Evolutionary conservation across 768 basidiomycete species (phyloP).

Genomic region (Lyophyllum shimeji): DNA sequence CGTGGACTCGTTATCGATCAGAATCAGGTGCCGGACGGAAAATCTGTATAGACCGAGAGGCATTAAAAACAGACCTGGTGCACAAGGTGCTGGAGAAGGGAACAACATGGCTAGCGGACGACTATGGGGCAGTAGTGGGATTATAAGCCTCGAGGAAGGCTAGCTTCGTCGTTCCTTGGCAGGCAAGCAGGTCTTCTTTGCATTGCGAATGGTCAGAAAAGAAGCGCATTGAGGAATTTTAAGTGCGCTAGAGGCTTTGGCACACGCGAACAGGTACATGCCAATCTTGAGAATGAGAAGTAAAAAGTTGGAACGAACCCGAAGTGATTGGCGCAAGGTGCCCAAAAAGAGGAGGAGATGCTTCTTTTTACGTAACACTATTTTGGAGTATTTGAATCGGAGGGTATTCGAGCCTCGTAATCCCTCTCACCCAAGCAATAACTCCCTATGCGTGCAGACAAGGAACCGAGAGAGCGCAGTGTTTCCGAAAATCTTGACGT

Average conservation of each 20-base stretch:
- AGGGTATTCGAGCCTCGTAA: slow-evolving; percentile 33
- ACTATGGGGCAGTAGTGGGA: no score
- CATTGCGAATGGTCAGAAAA: background rate
- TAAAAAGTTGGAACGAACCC: background rate
- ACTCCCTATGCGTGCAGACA: slow-evolving; percentile 47
- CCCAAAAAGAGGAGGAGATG: background rate
- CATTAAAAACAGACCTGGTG: background rate
- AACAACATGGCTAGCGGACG: no score
- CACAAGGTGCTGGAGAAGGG: no score
- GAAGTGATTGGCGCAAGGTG: background rate
- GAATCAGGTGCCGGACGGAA: slow-evolving; percentile 3
- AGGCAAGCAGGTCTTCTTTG: no score
- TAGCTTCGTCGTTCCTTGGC: no score
- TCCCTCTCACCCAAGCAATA: slow-evolving; percentile 43
- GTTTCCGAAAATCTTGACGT: slow-evolving; percentile 63
- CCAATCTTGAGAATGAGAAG: background rate
- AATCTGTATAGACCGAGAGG: background rate
- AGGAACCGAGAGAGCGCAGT: slow-evolving; percentile 58
- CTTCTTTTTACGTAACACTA: slow-evolving; percentile 1
- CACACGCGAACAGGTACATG: background rate
- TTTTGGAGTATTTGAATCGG: slow-evolving; percentile 13
- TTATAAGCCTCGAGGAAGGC: no score
- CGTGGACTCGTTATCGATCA: slow-evolving; percentile 2
- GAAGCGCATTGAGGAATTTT: background rate
- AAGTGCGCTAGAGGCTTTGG: background rate